Percentiles rank a stretch among this genome's conserved stretches.
phyloP scores from a whole-genome alignment of 805 yeast species.

The Wickerhamiella parazyma region DNA sequence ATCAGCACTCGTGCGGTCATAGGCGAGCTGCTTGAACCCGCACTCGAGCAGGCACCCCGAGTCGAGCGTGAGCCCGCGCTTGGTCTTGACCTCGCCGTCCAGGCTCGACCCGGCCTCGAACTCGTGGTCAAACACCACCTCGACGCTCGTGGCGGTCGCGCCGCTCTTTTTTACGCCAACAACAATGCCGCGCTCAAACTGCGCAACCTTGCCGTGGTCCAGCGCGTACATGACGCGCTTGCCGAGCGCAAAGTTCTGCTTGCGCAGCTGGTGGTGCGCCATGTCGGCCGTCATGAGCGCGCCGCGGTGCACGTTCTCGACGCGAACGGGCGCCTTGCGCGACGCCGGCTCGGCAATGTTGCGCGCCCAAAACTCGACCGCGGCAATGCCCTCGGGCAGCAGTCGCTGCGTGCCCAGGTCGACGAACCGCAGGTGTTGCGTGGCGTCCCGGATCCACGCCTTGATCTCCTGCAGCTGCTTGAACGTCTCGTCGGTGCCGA shows the following conservation, averaged over 20 bases:
- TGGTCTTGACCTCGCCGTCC: slow-evolving; percentile 61
- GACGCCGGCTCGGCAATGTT: slow-evolving; percentile 32
- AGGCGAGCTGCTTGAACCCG: slow-evolving; percentile 59
- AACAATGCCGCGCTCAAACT: slow-evolving; percentile 81
- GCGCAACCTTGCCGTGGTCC: slow-evolving; percentile 79
- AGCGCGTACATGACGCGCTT: slow-evolving; percentile 79
- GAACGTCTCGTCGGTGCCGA: slow-evolving; percentile 7
- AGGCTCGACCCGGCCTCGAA: slow-evolving; percentile 70
- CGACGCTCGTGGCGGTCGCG: slow-evolving; percentile 35
- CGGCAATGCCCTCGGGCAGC: slow-evolving; percentile 47
- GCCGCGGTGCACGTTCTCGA: slow-evolving; percentile 70
- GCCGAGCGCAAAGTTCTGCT: slow-evolving; percentile 71
- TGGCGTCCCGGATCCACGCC: slow-evolving; percentile 36
- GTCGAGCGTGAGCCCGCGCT: slow-evolving; percentile 75
- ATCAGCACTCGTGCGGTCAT: slow-evolving; percentile 47
- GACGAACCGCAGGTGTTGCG: slow-evolving; percentile 38
- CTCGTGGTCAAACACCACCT: slow-evolving; percentile 72
- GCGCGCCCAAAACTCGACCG: slow-evolving; percentile 50
- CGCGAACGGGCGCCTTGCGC: slow-evolving; percentile 37
- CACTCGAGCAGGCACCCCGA: slow-evolving; percentile 71
- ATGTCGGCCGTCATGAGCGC: slow-evolving; percentile 68
- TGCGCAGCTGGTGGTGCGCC: slow-evolving; percentile 55
- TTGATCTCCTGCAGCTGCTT: slow-evolving; percentile 30
- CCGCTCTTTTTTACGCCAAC: slow-evolving; percentile 40
- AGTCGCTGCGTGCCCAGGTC: slow-evolving; percentile 68